Base-by-base conservation (phyloP, 495 filamentous ascomycete genomes). In the Wilcoxina mikolae region DNA sequence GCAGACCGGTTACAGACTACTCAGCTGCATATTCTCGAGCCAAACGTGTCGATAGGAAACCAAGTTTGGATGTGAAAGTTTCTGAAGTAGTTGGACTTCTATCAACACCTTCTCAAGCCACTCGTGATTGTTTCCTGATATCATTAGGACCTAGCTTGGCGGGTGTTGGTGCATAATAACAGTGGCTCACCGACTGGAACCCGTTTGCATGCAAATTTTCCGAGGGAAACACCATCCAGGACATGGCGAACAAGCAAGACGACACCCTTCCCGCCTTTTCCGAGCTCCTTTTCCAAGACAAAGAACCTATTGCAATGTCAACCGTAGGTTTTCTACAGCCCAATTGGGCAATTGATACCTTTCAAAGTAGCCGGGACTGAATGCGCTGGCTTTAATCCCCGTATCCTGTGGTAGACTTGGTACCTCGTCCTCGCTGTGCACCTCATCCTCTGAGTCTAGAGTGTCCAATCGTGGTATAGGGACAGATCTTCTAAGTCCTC, bases 1-100 rank as follows among this genome's bases (percentile, higher is more conserved):
- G 12, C 15, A 29, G 20, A 24, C 42, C 27, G 60, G 53, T 26
- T 27, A 60, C 64, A 54, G 26, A 66, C 75, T 72, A 57, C 76
- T 89, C 20, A 89, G 76, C 60, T 86, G 79, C 47, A 84, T 79
- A 66, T 95, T 81, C 67, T 98, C 90, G 18, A 98, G 76, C 91
- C 91, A 98, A 27, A 95, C 89, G 69, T 94, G 90, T 4, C 89
- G 82, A 66, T 98, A 98, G 0, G 87, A 91, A 0, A 98, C 93
- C n/a, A 98, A 71, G 65, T 98, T 96, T 57, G 87, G 82, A 66
- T 98, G 89, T 0, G 86, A 86, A 3, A 98, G 77, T 55, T 84
- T 83, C 61, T 94, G 88, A 22, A 98, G 76, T 18, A 95, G 74
- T 67, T 90, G 87, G 2, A 96, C 93, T 69, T 98, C 91, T 26